Base-by-base conservation (phyloP, 768 basidiomycete species). In the Pisolithus sp. region DNA sequence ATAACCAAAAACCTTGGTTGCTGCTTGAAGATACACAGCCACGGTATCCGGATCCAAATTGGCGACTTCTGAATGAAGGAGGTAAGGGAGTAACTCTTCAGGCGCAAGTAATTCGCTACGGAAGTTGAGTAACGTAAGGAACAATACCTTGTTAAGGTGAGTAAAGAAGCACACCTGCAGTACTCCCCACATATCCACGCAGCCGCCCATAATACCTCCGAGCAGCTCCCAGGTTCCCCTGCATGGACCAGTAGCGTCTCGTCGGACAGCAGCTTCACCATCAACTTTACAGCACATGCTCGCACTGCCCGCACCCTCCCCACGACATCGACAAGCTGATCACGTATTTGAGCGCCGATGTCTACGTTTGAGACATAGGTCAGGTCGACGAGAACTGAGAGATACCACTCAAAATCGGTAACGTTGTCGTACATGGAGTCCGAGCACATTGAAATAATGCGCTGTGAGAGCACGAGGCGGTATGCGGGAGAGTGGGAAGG, bases 131-230 rank as follows among this genome's bases (percentile, higher is more conserved):
- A 4, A 23, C 20, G 30, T 17, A 31, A 18, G 17, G 46, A 28
- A 17, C 38, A 17, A 3, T 21, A 10, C 31, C 28, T 13, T 5
- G 21, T 49, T 1, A 20, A 26, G 13, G 7, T 44, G 12, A 43
- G 34, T 23, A 18, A 20, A 30, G 28, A 21, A 48, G 73, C 86
- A 64, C 59, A 93, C 94, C 82, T 76, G 77, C 87, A 85, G 65
- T 92, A 91, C 69, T 99, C 96, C 18, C 94, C 95, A 55, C 90
- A 93, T 58, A 97, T 89, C 89, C 91, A 99, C 5, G 93, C 92
- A 9, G 93, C 94, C 0, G 94, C 96, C 80, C 89, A 92, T 2
- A 96, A 72, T 8, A 95, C 80, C 62, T 94, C 90, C 0, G 84
- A 80, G 60, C 90, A 94, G 62, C 82, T 84, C 1, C 81, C 85